Conservation (phyloP, 768 basidiomycete species). For the Suillus weaverae region DNA sequence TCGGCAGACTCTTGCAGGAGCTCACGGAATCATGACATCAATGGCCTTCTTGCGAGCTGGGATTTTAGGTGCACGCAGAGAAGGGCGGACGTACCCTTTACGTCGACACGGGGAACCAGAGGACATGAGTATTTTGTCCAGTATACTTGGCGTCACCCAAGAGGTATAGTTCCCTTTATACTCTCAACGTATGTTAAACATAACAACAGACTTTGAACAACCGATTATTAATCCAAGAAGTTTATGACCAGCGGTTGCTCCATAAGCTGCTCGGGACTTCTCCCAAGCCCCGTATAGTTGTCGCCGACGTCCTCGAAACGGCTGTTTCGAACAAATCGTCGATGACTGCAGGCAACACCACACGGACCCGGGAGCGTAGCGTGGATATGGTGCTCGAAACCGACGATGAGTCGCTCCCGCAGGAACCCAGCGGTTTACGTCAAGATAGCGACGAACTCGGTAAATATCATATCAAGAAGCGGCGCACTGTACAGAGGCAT, state of each 20-base stretch:
- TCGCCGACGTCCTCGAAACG: slow-evolving; percentile 20
- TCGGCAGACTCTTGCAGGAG: slow-evolving; percentile 80
- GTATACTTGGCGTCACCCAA: slow-evolving; percentile 79
- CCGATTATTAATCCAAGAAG: slow-evolving; percentile 64
- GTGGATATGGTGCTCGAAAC: slow-evolving; percentile 36
- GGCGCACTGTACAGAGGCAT: slow-evolving; percentile 48
- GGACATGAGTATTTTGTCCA: slow-evolving; percentile 77
- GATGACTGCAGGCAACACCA: not conserved
- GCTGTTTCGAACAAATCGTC: slow-evolving; percentile 10
- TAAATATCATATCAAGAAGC: slow-evolving; percentile 53
- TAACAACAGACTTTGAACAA: slow-evolving; percentile 67
- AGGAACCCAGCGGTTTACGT: slow-evolving; percentile 10
- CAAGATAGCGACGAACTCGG: slow-evolving; percentile 53
- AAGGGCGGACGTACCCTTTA: slow-evolving; percentile 49
- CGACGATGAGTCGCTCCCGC: slow-evolving; percentile 18
- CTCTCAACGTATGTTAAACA: slow-evolving; percentile 8
- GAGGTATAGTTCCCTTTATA: slow-evolving; percentile 50
- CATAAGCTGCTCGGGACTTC: slow-evolving; percentile 57
- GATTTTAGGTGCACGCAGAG: slow-evolving; percentile 55
- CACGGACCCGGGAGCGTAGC: not conserved
- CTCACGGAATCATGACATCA: slow-evolving; percentile 72
- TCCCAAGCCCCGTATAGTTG: slow-evolving; percentile 18
- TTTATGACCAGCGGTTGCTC: slow-evolving; percentile 58
- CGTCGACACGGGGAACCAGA: slow-evolving; percentile 47
- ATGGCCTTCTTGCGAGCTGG: slow-evolving; percentile 66